Conservation (phyloP, 163 green algal species). For the Scenedesmus sp. region DNA sequence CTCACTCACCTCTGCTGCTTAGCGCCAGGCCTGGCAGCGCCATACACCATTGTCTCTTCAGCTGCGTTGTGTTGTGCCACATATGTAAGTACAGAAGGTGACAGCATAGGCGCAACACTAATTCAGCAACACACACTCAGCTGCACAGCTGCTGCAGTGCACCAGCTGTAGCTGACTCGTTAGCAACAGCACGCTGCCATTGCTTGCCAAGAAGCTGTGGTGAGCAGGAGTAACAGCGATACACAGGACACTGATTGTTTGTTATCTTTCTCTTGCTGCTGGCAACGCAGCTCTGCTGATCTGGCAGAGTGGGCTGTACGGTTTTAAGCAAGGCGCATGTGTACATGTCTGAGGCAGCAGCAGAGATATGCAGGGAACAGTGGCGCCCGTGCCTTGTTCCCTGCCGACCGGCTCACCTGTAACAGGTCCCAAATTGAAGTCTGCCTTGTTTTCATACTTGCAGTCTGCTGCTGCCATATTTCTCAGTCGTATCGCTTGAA, state of each 20-base stretch:
- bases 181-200: neutral
- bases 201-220: neutral
- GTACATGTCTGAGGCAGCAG: neutral
- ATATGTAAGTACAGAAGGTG: neutral
- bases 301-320: neutral
- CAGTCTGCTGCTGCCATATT: constrained; percentile 7
- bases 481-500: neutral
- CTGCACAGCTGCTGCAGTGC: no score
- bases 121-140: neutral
- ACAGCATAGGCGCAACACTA: neutral
- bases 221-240: no score
- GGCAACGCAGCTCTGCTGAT: neutral
- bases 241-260: no score
- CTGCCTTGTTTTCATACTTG: neutral
- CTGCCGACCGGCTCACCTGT: neutral
- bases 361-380: neutral
- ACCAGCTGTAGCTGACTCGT: no score
- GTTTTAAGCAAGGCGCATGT: neutral
- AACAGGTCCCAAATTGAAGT: constrained; percentile 41
- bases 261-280: neutral
- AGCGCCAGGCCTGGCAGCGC: constrained; percentile 26
- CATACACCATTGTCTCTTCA: constrained; percentile 15
- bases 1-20: constrained; percentile 37
- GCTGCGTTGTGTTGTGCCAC: neutral
- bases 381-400: neutral